These are phyloP conservation scores for Colletotrichum filicis DNA, from an alignment of 2,329 filamentous ascomycete genomes.

Conservation along the genomic window DNA sequence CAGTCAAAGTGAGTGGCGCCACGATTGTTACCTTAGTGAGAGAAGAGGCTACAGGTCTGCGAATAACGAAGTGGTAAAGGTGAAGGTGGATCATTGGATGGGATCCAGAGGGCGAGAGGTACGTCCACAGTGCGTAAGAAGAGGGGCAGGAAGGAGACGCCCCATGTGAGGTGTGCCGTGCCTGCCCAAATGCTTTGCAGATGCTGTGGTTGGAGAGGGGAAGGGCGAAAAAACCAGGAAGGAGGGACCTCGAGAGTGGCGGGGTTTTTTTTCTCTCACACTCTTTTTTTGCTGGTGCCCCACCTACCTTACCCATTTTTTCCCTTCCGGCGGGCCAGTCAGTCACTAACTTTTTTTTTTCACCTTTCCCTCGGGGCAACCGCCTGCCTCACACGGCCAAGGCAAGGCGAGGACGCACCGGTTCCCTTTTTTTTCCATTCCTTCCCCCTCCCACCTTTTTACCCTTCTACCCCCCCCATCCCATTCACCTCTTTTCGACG, in stretches of 20 bases:
- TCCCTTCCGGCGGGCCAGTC: constrained; percentile 24
- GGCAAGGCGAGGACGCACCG: constrained; percentile 22
- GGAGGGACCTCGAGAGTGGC: constrained; percentile 15
- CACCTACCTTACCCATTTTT: constrained; percentile 37
- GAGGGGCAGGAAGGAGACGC: too few species aligned
- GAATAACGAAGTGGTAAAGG: neutral
- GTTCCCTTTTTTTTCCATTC: constrained; percentile 35
- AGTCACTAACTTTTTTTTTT: constrained; percentile 35
- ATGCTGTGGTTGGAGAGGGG: constrained; percentile 1
- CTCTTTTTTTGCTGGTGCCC: constrained; percentile 35
- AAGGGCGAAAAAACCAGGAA: constrained; percentile 5
- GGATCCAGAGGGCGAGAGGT: neutral
- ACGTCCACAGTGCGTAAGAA: constrained; percentile 3
- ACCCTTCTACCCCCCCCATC: constrained; percentile 21
- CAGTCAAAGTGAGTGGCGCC: constrained; percentile 8
- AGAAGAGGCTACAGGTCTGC: neutral
- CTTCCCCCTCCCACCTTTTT: constrained; percentile 16
- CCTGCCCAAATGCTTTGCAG: constrained; percentile 7
- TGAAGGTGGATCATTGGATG: neutral
- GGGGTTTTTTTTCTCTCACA: constrained; percentile 37
- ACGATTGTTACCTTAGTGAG: neutral
- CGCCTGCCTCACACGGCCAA: constrained; percentile 23
- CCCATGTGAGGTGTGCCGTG: neutral
- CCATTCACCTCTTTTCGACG: constrained; percentile 41
- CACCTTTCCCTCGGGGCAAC: constrained; percentile 28